These are phyloP conservation scores for Amanita jacksonii DNA, from an alignment of 768 basidiomycete species.

Conservation along the genomic window DNA sequence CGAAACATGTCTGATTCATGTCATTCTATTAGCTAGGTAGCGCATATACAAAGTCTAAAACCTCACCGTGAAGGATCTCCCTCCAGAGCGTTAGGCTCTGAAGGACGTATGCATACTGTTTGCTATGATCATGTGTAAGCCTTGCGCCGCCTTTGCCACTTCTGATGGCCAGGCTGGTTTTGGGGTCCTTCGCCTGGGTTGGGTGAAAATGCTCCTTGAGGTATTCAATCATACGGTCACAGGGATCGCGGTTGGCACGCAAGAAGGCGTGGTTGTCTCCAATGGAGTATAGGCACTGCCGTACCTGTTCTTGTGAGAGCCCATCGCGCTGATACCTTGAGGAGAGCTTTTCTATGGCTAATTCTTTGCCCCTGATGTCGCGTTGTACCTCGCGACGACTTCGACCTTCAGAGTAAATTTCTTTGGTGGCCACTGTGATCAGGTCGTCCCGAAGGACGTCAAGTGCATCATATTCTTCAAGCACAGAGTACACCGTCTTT, in stretches of 20 bases:
- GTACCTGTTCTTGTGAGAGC: conserved; percentile 54
- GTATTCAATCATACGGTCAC: conserved; percentile 73
- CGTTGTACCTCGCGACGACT: conserved; percentile 71
- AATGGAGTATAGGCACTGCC: conserved; percentile 80
- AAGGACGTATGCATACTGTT: conserved; percentile 78
- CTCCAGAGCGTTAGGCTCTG: conserved; percentile 85
- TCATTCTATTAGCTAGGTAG: not conserved
- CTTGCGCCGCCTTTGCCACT: conserved; percentile 75
- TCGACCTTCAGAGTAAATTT: conserved; percentile 68
- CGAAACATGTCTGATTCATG: conserved; percentile 69
- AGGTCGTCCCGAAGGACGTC: conserved; percentile 71
- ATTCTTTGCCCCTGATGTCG: conserved; percentile 79
- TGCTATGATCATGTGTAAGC: conserved; percentile 74
- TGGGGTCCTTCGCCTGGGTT: conserved; percentile 52
- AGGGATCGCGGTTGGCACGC: conserved; percentile 79
- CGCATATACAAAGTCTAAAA: not conserved
- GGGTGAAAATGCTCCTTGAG: conserved; percentile 74
- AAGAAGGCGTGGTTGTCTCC: conserved; percentile 89
- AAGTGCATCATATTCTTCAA: conserved; percentile 56
- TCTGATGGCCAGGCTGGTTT: conserved; percentile 66
- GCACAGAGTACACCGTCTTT: conserved; percentile 58
- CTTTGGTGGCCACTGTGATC: conserved; percentile 67
- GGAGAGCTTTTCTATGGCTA: conserved; percentile 71
- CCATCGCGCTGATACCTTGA: conserved; percentile 48
- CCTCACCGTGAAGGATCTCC: conserved; percentile 72